Evolutionary conservation across 805 yeast genomes (phyloP).

Genomic region (Cyberlindnera mississippiensis): DNA sequence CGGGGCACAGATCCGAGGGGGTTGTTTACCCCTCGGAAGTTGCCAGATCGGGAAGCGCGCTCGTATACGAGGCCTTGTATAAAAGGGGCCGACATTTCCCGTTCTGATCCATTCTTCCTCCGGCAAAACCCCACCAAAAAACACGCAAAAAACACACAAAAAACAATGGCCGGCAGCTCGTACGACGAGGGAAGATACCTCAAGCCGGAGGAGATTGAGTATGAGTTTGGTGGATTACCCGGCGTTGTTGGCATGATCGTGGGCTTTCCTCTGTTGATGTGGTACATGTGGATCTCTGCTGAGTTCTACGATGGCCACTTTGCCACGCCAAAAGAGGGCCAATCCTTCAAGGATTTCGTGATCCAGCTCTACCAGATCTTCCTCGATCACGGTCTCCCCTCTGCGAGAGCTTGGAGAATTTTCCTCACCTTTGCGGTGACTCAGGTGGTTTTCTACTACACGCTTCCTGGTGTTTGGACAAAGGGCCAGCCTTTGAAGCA

Average conservation of each 20-base stretch:
- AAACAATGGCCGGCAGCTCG: slow-evolving; percentile 5
- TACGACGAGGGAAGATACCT: slow-evolving; percentile 33
- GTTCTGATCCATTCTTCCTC: too few relatives aligned
- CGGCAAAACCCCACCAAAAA: too few relatives aligned
- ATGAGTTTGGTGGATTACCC: slow-evolving; percentile 89
- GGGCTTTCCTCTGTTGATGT: slow-evolving; percentile 92
- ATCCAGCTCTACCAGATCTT: slow-evolving; percentile 42
- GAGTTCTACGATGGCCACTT: slow-evolving; percentile 70
- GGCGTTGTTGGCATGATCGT: slow-evolving; percentile 91
- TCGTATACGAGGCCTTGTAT: too few relatives aligned
- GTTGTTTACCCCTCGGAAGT: not conserved
- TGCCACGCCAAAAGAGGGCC: slow-evolving; percentile 60
- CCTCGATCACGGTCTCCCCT: slow-evolving; percentile 54
- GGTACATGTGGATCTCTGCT: slow-evolving; percentile 93
- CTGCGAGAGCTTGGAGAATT: slow-evolving; percentile 57
- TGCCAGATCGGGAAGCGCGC: not conserved
- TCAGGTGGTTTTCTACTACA: slow-evolving; percentile 74
- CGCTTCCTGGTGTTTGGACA: slow-evolving; percentile 91
- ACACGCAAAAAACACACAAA: too few relatives aligned
- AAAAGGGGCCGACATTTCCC: too few relatives aligned
- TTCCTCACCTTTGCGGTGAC: slow-evolving; percentile 65
- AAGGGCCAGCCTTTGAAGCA: slow-evolving; percentile 92
- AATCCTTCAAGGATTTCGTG: slow-evolving; percentile 43
- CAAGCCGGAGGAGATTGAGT: slow-evolving; percentile 55
- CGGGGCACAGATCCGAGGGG: not conserved